phyloP scores from a whole-genome alignment of 2,329 filamentous ascomycete genomes.

The Sporothrix sp. region DNA sequence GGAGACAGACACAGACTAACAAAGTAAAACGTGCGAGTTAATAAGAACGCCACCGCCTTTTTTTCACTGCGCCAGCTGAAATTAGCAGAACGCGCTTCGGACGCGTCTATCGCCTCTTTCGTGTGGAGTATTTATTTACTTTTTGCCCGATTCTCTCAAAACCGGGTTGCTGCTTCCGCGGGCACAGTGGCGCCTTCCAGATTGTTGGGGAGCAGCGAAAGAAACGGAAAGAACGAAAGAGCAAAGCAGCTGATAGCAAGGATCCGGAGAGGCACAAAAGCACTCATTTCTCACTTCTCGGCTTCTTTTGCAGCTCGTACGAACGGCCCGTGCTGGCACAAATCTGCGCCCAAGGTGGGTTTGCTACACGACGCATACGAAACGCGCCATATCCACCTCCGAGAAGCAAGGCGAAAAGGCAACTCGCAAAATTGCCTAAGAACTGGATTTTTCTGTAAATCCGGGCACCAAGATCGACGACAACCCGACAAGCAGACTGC shows the following conservation, averaged over 20 bases:
- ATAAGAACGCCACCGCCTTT: no score
- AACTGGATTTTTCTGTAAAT: no score
- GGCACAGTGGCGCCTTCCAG: background rate
- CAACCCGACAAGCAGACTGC: no score
- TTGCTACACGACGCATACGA: background rate
- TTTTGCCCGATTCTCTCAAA: background rate
- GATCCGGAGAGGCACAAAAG: background rate
- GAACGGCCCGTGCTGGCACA: background rate
- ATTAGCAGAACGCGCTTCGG: conserved; percentile 5
- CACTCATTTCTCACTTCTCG: background rate
- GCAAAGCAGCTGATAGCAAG: no score
- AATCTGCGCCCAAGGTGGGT: background rate
- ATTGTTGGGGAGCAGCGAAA: background rate
- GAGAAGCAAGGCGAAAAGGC: no score
- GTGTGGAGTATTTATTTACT: conserved; percentile 6
- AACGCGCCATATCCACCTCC: no score
- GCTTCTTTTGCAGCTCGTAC: background rate
- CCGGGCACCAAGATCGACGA: no score
- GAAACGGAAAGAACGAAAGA: background rate
- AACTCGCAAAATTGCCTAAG: no score
- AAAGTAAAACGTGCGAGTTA: no score
- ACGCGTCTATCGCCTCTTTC: conserved; percentile 7
- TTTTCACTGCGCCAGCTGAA: conserved; percentile 5
- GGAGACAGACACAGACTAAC: no score
- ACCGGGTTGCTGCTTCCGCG: background rate